A percentile compares a stretch with the other conserved stretches of the same genome.
phyloP scores from a whole-genome alignment of 1,284 basidiomycete species.

The Austropuccinia psidii region DNA sequence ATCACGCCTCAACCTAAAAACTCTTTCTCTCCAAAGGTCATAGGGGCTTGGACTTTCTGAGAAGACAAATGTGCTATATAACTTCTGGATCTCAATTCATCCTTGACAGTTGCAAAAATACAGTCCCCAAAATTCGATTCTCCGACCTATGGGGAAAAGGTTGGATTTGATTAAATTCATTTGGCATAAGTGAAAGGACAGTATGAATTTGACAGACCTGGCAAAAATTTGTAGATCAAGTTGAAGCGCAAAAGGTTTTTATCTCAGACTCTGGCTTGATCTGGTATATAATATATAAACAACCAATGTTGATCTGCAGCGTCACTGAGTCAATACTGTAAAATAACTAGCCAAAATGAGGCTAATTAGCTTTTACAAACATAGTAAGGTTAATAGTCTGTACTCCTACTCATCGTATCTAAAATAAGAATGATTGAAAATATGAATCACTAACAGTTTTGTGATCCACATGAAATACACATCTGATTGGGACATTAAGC shows the following conservation, averaged over 20 bases:
- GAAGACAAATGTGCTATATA: conserved; percentile 31
- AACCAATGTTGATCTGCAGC: conserved; percentile 8
- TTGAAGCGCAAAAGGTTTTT: conserved; percentile 35
- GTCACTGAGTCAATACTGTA: conserved; percentile 22
- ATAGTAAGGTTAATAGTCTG: no score
- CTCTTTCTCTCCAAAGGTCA: no score
- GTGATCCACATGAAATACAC: no score
- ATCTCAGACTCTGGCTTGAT: conserved; percentile 31
- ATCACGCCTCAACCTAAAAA: no score
- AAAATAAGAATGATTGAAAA: no score
- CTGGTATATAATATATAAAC: conserved; percentile 34
- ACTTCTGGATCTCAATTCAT: conserved; percentile 23
- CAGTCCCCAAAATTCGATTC: conserved; percentile 27
- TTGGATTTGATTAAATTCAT: no score
- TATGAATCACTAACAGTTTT: no score
- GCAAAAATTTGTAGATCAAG: conserved; percentile 24
- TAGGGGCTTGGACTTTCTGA: no score
- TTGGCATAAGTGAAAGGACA: not conserved
- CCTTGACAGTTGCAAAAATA: conserved; percentile 35
- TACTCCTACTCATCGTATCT: no score
- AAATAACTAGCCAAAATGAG: no score
- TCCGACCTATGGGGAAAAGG: conserved; percentile 31
- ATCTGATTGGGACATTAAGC: no score
- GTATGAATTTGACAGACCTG: conserved; percentile 5
- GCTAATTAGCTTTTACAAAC: no score